A percentile compares a stretch with the other conserved stretches of the same genome.
phyloP scores from a whole-genome alignment of 2,329 filamentous ascomycete genomes.

The Penicillium sp. region DNA sequence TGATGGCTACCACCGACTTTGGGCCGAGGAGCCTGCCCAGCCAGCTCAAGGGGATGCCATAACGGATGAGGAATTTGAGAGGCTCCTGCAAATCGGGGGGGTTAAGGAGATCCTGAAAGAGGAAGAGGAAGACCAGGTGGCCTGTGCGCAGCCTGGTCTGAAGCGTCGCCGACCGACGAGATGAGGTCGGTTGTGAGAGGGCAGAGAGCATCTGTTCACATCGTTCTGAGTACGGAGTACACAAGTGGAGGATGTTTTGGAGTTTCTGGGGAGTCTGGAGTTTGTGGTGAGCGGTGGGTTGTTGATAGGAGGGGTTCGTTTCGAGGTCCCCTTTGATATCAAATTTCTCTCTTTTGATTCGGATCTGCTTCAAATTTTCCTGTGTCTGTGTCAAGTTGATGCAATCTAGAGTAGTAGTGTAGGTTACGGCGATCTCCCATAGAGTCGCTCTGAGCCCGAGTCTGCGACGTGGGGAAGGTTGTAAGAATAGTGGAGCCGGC shows the following conservation, averaged over 20 bases:
- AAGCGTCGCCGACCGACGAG: neutral
- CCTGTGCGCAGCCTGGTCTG: neutral
- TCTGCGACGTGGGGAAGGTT: slow-evolving; percentile 8
- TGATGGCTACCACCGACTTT: neutral
- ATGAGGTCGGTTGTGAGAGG: neutral
- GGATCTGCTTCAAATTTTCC: neutral
- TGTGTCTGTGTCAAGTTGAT: neutral
- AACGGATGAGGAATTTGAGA: slow-evolving; percentile 3
- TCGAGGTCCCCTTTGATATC: too few relatives aligned
- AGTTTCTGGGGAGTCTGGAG: too few relatives aligned
- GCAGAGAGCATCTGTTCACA: neutral
- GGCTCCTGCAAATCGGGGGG: neutral
- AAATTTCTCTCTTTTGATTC: too few relatives aligned
- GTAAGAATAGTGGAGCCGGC: slow-evolving; percentile 18
- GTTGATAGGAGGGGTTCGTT: too few relatives aligned
- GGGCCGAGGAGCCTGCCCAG: neutral
- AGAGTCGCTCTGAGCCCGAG: neutral
- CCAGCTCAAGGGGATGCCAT: neutral
- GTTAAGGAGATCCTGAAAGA: neutral
- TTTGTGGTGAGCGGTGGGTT: too few relatives aligned
- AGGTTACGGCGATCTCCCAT: neutral
- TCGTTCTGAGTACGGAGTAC: too few relatives aligned
- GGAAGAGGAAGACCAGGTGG: neutral
- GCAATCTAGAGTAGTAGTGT: neutral
- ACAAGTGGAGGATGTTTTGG: too few relatives aligned